Evolutionary conservation across 257 asterid genomes (phyloP), one percentile per base, ranked within the genome.

Genomic region (Handroanthus guayacan): DNA sequence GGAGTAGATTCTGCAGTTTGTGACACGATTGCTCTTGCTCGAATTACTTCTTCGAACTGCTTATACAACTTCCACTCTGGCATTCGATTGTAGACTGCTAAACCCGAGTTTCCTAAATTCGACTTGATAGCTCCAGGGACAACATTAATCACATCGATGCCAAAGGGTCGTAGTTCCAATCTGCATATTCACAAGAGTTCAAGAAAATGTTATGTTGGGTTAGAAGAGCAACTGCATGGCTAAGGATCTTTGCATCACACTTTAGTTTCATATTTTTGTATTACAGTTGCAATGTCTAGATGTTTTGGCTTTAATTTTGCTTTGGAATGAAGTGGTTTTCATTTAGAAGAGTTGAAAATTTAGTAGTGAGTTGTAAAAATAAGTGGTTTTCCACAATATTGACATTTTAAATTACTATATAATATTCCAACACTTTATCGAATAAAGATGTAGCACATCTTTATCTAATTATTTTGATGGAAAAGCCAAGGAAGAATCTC

Each of bases 61-160:
- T 95, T 92, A 89, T 87, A 95, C 63, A 91, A 67, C 79, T 92
- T 89, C 98, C 97, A 95, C 62, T 92, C 98, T 0, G 99, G 99
- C 99, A 91, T 91, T 69, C 69, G 75, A 34, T 18, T 82, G 84
- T 88, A 87, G 56, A 7, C 75, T 5, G 85, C 80, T 25, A 86
- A 14, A 25, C 96, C 98, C 10, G 97, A 81, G 55, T 81, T 82
- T 69, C 94, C 98, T 77, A 95, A 74, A 45, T 91, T 93, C 0
- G 98, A 95, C 75, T 72, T 85, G 72, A 95, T 86, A 20, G 96
- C 96, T 67, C 99, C 98, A 2, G 99, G 99, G 4, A 89, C 97
- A 36, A 91, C 79, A 50, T 79, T 84, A 48, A 92, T 84, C 67
- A 91, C 99, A 62, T 95, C 82, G 41, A 95, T 92, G 51, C 87